Conservation (phyloP, 768 basidiomycete genomes). For the Tylopilus intermedius region DNA sequence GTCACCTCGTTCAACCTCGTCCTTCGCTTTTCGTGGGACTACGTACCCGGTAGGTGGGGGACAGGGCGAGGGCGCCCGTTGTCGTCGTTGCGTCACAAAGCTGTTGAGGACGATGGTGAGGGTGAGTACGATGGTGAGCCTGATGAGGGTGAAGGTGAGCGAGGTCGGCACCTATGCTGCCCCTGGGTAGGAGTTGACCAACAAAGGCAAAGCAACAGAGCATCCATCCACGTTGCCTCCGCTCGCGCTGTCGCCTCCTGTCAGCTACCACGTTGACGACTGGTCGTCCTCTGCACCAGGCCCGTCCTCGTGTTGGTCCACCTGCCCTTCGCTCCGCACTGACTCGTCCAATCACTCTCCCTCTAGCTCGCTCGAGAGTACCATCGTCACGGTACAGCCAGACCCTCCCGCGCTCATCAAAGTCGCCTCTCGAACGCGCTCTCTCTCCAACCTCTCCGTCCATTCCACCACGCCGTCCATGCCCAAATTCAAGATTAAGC, state of each 20-base stretch:
- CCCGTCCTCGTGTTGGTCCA: conserved; percentile 35
- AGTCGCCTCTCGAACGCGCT: conserved; percentile 46
- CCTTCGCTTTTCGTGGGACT: conserved; percentile 7
- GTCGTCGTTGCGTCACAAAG: no score
- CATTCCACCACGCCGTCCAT: conserved; percentile 44
- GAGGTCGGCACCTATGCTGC: no score
- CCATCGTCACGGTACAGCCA: conserved; percentile 8
- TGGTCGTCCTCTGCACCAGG: conserved; percentile 34
- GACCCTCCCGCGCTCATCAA: conserved; percentile 20
- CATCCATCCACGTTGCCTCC: conserved; percentile 61
- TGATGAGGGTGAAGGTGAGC: no score
- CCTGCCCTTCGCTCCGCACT: conserved; percentile 36
- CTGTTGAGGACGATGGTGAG: no score
- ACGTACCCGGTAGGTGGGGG: no score
- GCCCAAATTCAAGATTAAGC: conserved; percentile 44
- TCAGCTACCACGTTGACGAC: conserved; percentile 39
- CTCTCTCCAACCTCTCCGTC: conserved; percentile 51
- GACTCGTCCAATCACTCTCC: conserved; percentile 18
- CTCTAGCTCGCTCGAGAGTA: conserved; percentile 11
- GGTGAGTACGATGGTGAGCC: no score
- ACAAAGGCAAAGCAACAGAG: conserved; percentile 54
- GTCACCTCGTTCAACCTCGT: conserved; percentile 15
- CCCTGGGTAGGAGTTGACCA: no score
- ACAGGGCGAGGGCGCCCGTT: no score
- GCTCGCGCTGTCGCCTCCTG: conserved; percentile 53